These are phyloP conservation scores for Aphanomyces astaci DNA, from an alignment of 352 stramenopile species.

Conservation along the genomic window DNA sequence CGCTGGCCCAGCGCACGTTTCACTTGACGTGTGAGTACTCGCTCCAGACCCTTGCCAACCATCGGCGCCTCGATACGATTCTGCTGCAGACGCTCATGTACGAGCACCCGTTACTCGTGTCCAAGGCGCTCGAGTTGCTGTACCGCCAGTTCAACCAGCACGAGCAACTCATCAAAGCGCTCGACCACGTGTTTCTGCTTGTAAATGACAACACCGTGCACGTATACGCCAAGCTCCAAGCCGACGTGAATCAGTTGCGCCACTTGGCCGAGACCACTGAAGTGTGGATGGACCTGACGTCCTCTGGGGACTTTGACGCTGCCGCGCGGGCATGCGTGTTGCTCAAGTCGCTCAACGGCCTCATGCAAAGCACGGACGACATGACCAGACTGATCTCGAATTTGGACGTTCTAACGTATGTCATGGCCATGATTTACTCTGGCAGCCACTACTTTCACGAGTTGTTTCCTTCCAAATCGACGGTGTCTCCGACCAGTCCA, in stretches of 20 bases:
- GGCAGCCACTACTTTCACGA: slow-evolving; percentile 63
- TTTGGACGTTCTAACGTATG: slow-evolving; percentile 44
- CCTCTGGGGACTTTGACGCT: slow-evolving; percentile 60
- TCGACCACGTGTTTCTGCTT: slow-evolving; percentile 56
- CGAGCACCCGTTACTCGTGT: slow-evolving; percentile 65
- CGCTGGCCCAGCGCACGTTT: slow-evolving; percentile 10
- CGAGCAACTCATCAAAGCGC: slow-evolving; percentile 54
- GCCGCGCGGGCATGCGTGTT: slow-evolving; percentile 39
- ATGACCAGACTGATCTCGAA: slow-evolving; percentile 51
- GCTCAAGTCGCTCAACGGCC: slow-evolving; percentile 34
- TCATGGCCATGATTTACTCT: slow-evolving; percentile 57
- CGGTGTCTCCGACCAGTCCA: background rate
- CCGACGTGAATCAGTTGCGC: slow-evolving; percentile 55
- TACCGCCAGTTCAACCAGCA: slow-evolving; percentile 69
- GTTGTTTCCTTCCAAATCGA: slow-evolving; percentile 29
- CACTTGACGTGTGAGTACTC: slow-evolving; percentile 56
- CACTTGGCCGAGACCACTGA: slow-evolving; percentile 63
- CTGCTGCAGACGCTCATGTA: slow-evolving; percentile 80
- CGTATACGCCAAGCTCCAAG: slow-evolving; percentile 62
- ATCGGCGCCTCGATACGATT: slow-evolving; percentile 44
- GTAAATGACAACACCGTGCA: slow-evolving; percentile 54
- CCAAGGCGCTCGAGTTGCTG: slow-evolving; percentile 56
- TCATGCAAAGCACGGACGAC: slow-evolving; percentile 36
- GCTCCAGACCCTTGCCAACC: slow-evolving; percentile 35
- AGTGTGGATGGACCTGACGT: slow-evolving; percentile 77